Conservation (phyloP, 2,329 filamentous ascomycete genomes). For the Zarea fungicola region DNA sequence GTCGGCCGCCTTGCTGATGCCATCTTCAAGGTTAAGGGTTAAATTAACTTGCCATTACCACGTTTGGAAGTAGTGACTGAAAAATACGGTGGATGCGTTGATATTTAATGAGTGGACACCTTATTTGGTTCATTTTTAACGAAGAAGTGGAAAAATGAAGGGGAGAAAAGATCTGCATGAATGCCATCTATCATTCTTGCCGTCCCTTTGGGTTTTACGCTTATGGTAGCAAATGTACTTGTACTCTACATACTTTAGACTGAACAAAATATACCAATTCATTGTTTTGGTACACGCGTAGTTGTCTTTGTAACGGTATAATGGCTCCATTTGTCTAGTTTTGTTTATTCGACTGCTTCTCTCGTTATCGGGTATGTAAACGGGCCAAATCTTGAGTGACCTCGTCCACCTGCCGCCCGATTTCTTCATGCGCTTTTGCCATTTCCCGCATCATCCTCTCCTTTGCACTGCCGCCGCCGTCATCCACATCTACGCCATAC, state of each 20-base stretch:
- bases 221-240: slow-evolving; percentile 15
- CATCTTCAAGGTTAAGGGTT: slow-evolving; percentile 79
- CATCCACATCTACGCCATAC: slow-evolving; percentile 38
- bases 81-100: neutral
- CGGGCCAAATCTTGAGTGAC: slow-evolving; percentile 42
- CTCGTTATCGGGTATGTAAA: slow-evolving; percentile 21
- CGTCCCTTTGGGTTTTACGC: slow-evolving; percentile 5
- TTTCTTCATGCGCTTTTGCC: slow-evolving; percentile 45
- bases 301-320: neutral
- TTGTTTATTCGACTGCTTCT: too few species aligned
- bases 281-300: neutral
- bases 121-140: neutral
- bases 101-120: neutral
- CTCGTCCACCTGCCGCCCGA: slow-evolving; percentile 45
- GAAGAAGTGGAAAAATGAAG: neutral
- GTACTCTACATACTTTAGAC: slow-evolving; percentile 13
- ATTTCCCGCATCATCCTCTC: slow-evolving; percentile 49
- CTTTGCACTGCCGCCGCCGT: slow-evolving; percentile 32
- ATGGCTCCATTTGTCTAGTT: too few species aligned
- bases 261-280: neutral
- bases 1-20: slow-evolving; percentile 75
- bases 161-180: neutral
- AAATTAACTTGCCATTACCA: slow-evolving; percentile 22
- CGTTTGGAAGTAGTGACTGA: too few species aligned
- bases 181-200: neutral